A percentile compares a stretch with the other conserved stretches of the same genome.
These are phyloP conservation scores for Galerina marginata DNA, from an alignment of 768 basidiomycete species.

Conservation along the genomic window DNA sequence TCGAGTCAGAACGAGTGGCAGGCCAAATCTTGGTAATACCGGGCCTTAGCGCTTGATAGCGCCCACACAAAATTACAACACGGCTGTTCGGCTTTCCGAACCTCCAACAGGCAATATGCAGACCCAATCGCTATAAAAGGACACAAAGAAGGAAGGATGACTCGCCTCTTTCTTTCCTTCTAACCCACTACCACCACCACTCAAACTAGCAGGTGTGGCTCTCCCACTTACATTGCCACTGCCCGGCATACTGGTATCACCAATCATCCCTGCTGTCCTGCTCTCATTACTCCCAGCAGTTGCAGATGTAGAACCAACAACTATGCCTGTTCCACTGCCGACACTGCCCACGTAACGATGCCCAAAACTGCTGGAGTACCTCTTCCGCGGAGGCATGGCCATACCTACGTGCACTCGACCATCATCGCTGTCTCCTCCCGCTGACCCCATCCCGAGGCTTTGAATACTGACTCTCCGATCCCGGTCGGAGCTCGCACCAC, in stretches of 20 bases:
- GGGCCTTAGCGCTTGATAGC: background rate
- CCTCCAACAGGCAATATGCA: too few relatives aligned
- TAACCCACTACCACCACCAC: slow-evolving; percentile 33
- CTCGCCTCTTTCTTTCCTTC: slow-evolving; percentile 38
- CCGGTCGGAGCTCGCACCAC: slow-evolving; percentile 19
- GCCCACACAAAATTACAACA: background rate
- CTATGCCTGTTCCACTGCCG: slow-evolving; percentile 27
- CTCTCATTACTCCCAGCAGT: slow-evolving; percentile 3
- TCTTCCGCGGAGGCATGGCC: slow-evolving; percentile 48
- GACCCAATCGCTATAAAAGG: background rate
- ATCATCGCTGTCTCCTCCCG: slow-evolving; percentile 7
- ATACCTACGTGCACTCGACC: slow-evolving; percentile 20
- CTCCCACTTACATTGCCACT: slow-evolving; percentile 17
- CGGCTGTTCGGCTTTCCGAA: background rate
- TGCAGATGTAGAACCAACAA: slow-evolving; percentile 14
- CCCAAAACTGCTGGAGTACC: slow-evolving; percentile 82
- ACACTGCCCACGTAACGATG: slow-evolving; percentile 59
- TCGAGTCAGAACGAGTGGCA: background rate
- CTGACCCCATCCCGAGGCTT: slow-evolving; percentile 15
- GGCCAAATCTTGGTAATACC: background rate
- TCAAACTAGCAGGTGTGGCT: slow-evolving; percentile 26
- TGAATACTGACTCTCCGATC: slow-evolving; percentile 23
- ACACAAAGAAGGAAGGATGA: slow-evolving; percentile 14
- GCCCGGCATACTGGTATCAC: slow-evolving; percentile 15
- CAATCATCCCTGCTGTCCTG: slow-evolving; percentile 6